Conservation (phyloP, 2,329 filamentous ascomycete genomes). For the Teratosphaeria gauchensis region DNA sequence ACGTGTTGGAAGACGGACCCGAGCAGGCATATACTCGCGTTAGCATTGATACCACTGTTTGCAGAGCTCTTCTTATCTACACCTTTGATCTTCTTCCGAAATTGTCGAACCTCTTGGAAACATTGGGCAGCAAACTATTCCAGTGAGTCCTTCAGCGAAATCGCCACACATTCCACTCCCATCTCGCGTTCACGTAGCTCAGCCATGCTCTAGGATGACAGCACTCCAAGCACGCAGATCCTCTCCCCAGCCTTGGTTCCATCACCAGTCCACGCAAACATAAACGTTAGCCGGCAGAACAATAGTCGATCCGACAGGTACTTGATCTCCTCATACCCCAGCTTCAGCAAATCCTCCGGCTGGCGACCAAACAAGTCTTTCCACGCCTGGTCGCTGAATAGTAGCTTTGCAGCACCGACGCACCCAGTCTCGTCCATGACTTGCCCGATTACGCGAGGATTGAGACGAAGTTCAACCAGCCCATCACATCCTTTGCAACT, state of each 20-base stretch:
- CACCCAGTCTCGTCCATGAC: conserved; percentile 48
- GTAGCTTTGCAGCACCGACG: conserved; percentile 41
- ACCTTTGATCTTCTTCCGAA: background rate
- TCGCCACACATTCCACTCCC: background rate
- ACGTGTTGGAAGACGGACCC: background rate
- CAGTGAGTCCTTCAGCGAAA: background rate
- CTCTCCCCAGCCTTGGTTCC: conserved; percentile 22
- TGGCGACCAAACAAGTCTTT: conserved; percentile 38
- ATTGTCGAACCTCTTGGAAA: background rate
- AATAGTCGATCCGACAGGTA: conserved; percentile 43
- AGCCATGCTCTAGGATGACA: background rate
- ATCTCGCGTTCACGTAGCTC: no score
- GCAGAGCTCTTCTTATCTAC: background rate
- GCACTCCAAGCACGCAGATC: conserved; percentile 31
- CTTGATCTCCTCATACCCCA: conserved; percentile 32
- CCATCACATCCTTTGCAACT: conserved; percentile 35
- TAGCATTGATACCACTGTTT: background rate
- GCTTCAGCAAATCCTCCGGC: conserved; percentile 34
- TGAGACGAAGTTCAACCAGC: conserved; percentile 28
- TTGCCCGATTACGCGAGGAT: conserved; percentile 34
- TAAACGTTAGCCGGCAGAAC: conserved; percentile 44
- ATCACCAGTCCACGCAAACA: conserved; percentile 44
- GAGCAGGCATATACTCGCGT: background rate
- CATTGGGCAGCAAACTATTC: background rate
- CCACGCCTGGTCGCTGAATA: conserved; percentile 48